Conservation (phyloP, 352 stramenopile species). For the Albugo candida region DNA sequence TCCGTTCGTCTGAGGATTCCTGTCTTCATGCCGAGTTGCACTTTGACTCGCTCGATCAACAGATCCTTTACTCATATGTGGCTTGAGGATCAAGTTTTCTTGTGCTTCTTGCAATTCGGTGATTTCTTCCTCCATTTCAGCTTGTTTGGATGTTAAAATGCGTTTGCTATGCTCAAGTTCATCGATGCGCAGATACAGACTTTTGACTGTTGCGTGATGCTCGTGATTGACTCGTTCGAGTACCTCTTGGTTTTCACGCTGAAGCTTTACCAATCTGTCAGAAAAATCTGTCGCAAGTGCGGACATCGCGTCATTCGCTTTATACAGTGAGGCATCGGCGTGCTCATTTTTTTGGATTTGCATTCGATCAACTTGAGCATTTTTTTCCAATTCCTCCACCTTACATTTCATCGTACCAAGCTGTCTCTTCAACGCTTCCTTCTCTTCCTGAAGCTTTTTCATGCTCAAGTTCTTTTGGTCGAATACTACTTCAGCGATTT, state of each 20-base stretch:
- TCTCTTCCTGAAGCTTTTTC: not conserved
- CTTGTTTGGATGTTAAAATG: too few relatives aligned
- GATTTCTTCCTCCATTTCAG: too few relatives aligned
- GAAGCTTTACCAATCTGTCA: too few relatives aligned
- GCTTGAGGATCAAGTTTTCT: not conserved
- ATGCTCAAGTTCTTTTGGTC: not conserved
- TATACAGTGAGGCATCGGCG: not conserved
- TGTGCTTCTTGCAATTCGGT: too few relatives aligned
- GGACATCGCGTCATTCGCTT: not conserved
- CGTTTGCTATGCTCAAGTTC: too few relatives aligned
- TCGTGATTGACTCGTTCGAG: too few relatives aligned
- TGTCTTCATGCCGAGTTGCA: not conserved
- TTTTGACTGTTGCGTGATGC: too few relatives aligned
- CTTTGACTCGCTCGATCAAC: not conserved
- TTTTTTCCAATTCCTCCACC: not conserved
- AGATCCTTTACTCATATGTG: not conserved
- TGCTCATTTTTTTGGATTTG: not conserved
- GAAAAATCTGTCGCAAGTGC: too few relatives aligned
- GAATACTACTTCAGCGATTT: not conserved
- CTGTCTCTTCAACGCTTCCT: not conserved
- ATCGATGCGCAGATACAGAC: too few relatives aligned
- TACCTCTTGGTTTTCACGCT: too few relatives aligned
- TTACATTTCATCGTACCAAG: not conserved
- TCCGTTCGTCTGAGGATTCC: not conserved
- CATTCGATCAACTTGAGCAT: not conserved